Evolutionary conservation across 2,329 filamentous ascomycete genomes (phyloP), one percentile per base, ranked within the genome.

Genomic region (Alternaria sp.): DNA sequence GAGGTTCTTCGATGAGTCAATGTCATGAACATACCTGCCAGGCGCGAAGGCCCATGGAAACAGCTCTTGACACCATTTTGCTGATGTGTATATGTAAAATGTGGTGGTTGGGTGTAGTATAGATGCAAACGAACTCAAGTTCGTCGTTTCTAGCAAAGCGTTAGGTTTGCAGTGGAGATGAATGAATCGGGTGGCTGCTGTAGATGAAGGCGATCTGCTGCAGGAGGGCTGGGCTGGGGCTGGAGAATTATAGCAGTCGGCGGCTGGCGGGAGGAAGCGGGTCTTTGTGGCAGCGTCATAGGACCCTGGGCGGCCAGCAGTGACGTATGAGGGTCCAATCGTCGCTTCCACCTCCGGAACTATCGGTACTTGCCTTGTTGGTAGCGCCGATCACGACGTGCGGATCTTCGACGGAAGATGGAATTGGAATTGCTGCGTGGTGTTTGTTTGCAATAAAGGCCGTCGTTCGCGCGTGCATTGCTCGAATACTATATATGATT

Each of bases 11-110:
- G 45, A 23, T 3, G 32, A 51, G 40, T 6, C 4, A 40, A 47
- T 10, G 11, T 8, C 10, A 17, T 3, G 7, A 13, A 64, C 77
- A 62, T 76, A 83, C 82, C 79, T 84, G 69, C 61, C 77, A 75
- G 71, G 66, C 77, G 45, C 82, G 77, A 45, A 84, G 78, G 74
- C 75, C 77, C 63, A 81, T 71, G 59, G 79, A 79, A 36, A 83
- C 55, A 59, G 73, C 71, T 69, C 74, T 76, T 49, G 81, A 81
- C 40, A 80, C 81, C 81, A 83, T 83, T 46, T 68, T 73, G 69
- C 40, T 23, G 54, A 32, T 67, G 60, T 67, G 51, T 58, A 51
- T 45, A 32, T 23, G 40, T 44, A 52, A 21, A 43, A 26, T 67
- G 62, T 57, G 25, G 49, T 64, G 26, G 49, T 54, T 26, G 23